Base-by-base conservation (phyloP, 2,329 filamentous ascomycete species). In the Sporothrix phasma region DNA sequence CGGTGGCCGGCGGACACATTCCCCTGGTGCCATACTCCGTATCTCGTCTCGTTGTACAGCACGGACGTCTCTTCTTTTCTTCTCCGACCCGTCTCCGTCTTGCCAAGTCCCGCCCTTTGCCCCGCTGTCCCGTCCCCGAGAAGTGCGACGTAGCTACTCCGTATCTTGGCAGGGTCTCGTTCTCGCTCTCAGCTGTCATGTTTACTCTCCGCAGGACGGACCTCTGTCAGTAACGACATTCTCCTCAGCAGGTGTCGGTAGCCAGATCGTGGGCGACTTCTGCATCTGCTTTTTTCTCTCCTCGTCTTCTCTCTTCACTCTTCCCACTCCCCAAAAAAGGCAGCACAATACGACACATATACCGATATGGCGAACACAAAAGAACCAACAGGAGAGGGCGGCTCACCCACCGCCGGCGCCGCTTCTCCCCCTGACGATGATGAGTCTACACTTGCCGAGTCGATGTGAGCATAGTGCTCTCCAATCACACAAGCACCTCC, bases 401-500 rank as follows among this genome's bases (percentile, higher is more conserved):
- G 51, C 17, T 37, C 51, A 15, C 31, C 51, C 22, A 8, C 31
- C 31, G 31, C 51, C 22, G 49, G 10, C n/a, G 51, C 49, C 15
- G 34, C 34, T 8, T 37, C 7, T 29, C 6, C 62, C 62, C 6
- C 51, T 11, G 60, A 66, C 34, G 64, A 64, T 43, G 34, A 10
- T 5, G 64, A 67, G n/a, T 67, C 66, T 3, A 62, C 66, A 4
- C 29, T 67, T n/a, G 66, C 60, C 47, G 64, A 66, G 1, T 39
- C 37, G 5, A 34, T 39, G 61, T 62, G 54, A 46, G 62, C 26
- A 22, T 7, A 7, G 5, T 49, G 19, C 46, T 8, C n/a, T 19
- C 3, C 15, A 49, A 26, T 3, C 0, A 61, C 61, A 11, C 72
- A 71, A 71, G 71, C 1, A 69, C 70, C 11, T 73, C 72, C 2